Evolutionary conservation across 352 stramenopile genomes (phyloP), one percentile per base, ranked within the genome.

Genomic region (Thalassiosira exigua): DNA sequence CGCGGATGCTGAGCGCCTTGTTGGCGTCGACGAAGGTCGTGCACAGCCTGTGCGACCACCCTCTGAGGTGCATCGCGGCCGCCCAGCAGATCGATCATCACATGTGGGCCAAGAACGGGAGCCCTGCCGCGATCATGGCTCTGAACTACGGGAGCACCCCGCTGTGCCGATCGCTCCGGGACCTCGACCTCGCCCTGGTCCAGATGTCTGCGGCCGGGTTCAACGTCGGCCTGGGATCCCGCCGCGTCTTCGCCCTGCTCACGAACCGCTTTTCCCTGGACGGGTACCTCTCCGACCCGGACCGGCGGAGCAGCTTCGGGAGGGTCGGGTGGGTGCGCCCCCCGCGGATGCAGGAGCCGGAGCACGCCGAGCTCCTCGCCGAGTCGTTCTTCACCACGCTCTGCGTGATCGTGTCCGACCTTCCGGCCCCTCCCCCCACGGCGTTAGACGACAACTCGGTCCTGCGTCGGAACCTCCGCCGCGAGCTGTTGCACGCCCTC

Each of bases 21-120:
- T 81, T 94, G 66, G 87, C 89, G 17, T 85, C 86, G 17, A 84
- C 87, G 22, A 94, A 94, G 60, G 85, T 94, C 27, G 85, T 94
- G 24, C 87, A 94, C 72, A 90, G 81, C n/a, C 59, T 94, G 24
- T 90, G 82, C 53, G 90, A 95, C 67, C 88, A 94, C 64, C 90
- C 90, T 0, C 82, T 95, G 41, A 74, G 90, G 22, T 93, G 88
- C 61, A 74, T 95, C 62, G 88, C 85, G 48, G 88, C 86, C 44
- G 69, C 82, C 9, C 84, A 91, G 75, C 90, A 95, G 81, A 92
- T 95, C 61, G 88, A 92, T 66, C 76, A 86, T 44, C 86, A 93
- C 67, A 84, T 94, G 64, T 95, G 91, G 91, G 82, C 84, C 41
- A 84, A 89, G 52, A 95, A 95, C 84, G 91, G 91, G 32, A 77